Conservation (phyloP, 768 basidiomycete genomes). For the Termitomyces bulborhizus region DNA sequence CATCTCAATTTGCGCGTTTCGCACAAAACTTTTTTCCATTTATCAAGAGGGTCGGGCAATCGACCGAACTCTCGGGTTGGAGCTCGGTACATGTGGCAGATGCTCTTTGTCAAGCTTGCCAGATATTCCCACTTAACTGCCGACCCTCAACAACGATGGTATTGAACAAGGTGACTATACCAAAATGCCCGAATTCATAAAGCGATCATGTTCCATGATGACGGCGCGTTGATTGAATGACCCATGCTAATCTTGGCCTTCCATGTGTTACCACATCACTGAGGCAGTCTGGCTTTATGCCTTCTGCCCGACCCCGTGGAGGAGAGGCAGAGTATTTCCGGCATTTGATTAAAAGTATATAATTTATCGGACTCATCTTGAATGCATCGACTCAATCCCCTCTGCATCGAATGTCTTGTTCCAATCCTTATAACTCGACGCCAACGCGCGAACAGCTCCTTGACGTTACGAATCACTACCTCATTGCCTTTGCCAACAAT, state of each 20-base stretch:
- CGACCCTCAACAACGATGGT: not conserved
- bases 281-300: constrained; percentile 12
- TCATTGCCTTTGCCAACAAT: constrained; percentile 30
- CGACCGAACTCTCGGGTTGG: constrained; percentile 1
- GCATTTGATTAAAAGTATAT: constrained; percentile 11
- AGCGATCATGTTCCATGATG: not conserved
- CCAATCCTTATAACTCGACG: constrained; percentile 5
- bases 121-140: not conserved
- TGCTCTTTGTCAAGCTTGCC: not conserved
- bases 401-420: not conserved
- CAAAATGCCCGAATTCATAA: not conserved
- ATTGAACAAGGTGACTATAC: not conserved
- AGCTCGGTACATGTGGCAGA: constrained; percentile 1
- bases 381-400: not conserved
- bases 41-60: constrained; percentile 1
- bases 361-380: constrained; percentile 15
- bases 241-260: constrained; percentile 9
- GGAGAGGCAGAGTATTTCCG: constrained; percentile 1
- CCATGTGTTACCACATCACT: constrained; percentile 8
- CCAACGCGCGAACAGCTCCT: constrained; percentile 24
- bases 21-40: not conserved
- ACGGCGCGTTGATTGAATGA: constrained; percentile 2
- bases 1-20: not conserved
- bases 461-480: constrained; percentile 27
- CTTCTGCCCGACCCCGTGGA: constrained; percentile 32